phyloP scores from a whole-genome alignment of 1,284 basidiomycete genomes.

The Ustilago vetiveriae region DNA sequence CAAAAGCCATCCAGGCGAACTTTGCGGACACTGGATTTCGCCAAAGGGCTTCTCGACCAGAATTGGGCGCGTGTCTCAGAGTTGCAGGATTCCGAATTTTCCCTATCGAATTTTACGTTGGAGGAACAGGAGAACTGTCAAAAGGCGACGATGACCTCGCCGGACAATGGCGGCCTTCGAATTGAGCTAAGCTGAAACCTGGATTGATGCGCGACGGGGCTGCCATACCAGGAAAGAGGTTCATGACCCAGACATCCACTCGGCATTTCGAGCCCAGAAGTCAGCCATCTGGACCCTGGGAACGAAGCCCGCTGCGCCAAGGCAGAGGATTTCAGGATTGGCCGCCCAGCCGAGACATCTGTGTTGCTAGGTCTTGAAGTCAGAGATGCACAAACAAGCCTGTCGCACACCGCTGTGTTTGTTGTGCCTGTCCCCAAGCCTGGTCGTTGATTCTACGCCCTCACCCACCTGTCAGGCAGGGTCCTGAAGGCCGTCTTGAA shows the following conservation, averaged over 20 bases:
- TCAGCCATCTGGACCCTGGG: no score
- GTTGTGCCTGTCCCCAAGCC: conserved; percentile 1
- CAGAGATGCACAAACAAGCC: conserved; percentile 1
- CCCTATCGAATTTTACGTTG: no score
- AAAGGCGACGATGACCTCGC: no score
- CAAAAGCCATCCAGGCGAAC: background rate
- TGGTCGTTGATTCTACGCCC: background rate
- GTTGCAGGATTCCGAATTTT: background rate
- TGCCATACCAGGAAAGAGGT: no score
- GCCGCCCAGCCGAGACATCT: conserved; percentile 2
- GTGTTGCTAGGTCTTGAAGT: background rate
- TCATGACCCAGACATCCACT: no score
- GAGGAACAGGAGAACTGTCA: no score
- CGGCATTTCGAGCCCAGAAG: no score
- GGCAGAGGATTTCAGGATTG: no score
- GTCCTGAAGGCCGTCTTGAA: no score
- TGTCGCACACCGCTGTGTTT: conserved; percentile 2
- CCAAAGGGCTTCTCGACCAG: background rate
- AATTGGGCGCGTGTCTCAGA: background rate
- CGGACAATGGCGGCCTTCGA: background rate
- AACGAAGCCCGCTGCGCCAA: no score
- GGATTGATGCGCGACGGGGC: background rate
- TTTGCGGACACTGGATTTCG: background rate
- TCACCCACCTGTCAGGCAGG: background rate
- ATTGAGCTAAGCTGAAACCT: conserved; percentile 7